Evolutionary conservation across 1,284 basidiomycete genomes (phyloP), one percentile per base, ranked within the genome.

Genomic region (Puccinia novopanici): DNA sequence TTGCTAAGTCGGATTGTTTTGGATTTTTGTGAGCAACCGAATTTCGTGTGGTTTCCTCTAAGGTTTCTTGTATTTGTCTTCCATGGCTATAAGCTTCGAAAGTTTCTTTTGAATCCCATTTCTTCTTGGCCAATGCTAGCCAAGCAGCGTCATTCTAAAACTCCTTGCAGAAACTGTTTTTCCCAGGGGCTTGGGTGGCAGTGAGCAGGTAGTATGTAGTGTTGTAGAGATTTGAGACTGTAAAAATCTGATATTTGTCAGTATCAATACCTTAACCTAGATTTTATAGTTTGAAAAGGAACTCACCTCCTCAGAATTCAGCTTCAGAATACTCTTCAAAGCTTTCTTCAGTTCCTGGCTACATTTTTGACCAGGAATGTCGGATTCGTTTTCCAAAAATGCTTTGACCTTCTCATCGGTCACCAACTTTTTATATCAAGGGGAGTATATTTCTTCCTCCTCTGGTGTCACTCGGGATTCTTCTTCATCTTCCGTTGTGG

Each of bases 61-160:
- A 10, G 9, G 9, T 17, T 10, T 52, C 19, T 12, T 52, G 9
- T 4, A 52, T 52, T 4, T 12, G 4, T 52, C 19, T 10, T 48
- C 10, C 37, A 15, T 67, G 37, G 19, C 65, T 67, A 17, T 67
- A 67, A 6, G 45, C 65, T 45, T 67, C 65, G 45, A 67, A 67
- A 24, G 17, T 67, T 12, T 67, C 65, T 45, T 67, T 67, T 8
- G 65, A 4, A 5, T 22, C 15, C 65, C 65, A 67, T n/a, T 48
- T 42, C 24, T 67, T 67, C 30, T 67, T 48, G 5, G 65, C 37
- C 5, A 67, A 5, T 10, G 24, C 3, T 5, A 67, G 65, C 65
- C 65, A 67, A 8, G 10, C 17, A 12, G 65, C 10, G 8, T 67
- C 30, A 37, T 48, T 67, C 9, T 8, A n/a, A 1, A 2, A 67